Evolutionary conservation across 1,139 yeast species (phyloP).

Genomic region (Lodderomyces parapsilosis): DNA sequence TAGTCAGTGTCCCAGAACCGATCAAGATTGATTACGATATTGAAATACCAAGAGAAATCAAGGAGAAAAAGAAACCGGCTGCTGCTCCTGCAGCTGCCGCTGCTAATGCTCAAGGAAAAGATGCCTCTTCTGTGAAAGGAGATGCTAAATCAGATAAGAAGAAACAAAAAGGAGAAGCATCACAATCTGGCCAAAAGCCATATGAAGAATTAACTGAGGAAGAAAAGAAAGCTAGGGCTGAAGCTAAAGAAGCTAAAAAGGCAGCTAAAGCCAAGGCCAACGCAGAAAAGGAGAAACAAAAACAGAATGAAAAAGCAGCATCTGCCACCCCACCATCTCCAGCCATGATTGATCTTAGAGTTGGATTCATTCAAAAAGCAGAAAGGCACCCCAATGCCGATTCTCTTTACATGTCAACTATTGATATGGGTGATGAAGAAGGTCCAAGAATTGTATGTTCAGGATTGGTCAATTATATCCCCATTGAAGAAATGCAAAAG

Average conservation of each 20-base stretch:
- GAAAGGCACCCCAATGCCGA: slow-evolving; percentile 98
- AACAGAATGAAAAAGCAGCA: slow-evolving; percentile 54
- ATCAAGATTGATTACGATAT: slow-evolving; percentile 57
- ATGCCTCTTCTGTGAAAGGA: slow-evolving; percentile 25
- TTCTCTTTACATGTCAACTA: slow-evolving; percentile 91
- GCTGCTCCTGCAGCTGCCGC: slow-evolving; percentile 23
- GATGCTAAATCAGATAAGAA: slow-evolving; percentile 48
- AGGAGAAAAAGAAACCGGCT: slow-evolving; percentile 53
- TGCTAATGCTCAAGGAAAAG: slow-evolving; percentile 11
- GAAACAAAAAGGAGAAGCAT: slow-evolving; percentile 49
- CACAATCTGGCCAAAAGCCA: slow-evolving; percentile 10
- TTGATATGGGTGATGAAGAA: slow-evolving; percentile 92
- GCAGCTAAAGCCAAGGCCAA: slow-evolving; percentile 78
- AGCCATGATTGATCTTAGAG: slow-evolving; percentile 85
- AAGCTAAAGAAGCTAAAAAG: slow-evolving; percentile 62
- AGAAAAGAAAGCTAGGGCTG: slow-evolving; percentile 59
- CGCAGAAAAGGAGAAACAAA: slow-evolving; percentile 65
- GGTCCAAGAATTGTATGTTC: slow-evolving; percentile 99
- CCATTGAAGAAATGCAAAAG: slow-evolving; percentile 47
- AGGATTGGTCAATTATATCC: slow-evolving; percentile 61
- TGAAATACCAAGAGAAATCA: slow-evolving; percentile 58
- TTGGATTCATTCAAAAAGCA: slow-evolving; percentile 96
- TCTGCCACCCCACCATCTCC: slow-evolving; percentile 69
- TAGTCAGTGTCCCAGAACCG: slow-evolving; percentile 52
- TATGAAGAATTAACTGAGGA: slow-evolving; percentile 45